phyloP scores from a whole-genome alignment of 306 rosid genomes.

The Vigna hirtella region DNA sequence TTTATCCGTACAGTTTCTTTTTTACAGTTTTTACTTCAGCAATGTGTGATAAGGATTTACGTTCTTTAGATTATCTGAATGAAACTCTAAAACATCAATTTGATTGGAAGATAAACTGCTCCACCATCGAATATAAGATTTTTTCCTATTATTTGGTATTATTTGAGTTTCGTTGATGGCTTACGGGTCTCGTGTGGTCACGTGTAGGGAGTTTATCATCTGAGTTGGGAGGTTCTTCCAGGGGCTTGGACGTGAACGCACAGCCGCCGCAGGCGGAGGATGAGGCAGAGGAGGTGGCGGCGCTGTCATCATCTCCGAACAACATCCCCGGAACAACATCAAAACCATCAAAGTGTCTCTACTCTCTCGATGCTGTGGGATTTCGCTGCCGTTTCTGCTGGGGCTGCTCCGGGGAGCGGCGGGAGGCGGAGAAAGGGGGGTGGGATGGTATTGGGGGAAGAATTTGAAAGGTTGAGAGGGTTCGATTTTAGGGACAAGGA shows the following conservation, averaged over 20 bases:
- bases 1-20: neutral
- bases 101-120: neutral
- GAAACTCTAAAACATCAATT: neutral
- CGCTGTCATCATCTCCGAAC: conserved; percentile 72
- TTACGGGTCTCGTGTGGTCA: conserved; percentile 9
- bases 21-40: too few species aligned
- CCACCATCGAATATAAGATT: neutral
- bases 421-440: too few species aligned
- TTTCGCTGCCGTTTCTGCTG: too few species aligned
- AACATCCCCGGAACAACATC: too few species aligned
- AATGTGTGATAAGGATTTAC: neutral
- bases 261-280: conserved; percentile 53
- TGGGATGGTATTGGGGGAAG: too few species aligned
- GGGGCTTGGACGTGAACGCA: conserved; percentile 66
- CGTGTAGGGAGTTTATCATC: conserved; percentile 58
- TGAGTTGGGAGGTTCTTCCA: conserved; percentile 57
- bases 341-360: too few species aligned
- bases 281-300: conserved; percentile 63
- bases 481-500: too few species aligned
- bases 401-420: too few species aligned
- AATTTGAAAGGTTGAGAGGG: too few species aligned
- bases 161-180: neutral
- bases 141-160: neutral
- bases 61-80: neutral
- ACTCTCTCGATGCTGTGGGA: too few species aligned